Base-by-base conservation (phyloP, 495 filamentous ascomycete species). In the Penicillium longicatenatum region DNA sequence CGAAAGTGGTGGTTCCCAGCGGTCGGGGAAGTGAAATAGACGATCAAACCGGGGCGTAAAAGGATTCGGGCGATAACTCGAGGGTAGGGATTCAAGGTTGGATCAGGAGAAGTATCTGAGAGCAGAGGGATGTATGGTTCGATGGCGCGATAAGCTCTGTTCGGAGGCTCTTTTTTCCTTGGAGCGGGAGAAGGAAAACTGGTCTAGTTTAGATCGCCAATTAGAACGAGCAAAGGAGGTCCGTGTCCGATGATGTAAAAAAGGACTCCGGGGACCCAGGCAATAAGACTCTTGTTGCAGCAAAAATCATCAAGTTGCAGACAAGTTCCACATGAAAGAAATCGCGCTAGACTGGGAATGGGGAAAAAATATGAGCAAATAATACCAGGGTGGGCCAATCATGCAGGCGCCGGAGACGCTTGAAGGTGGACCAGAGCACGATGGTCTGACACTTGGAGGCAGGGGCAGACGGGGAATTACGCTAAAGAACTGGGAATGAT, bases 1-100 rank as follows among this genome's bases (percentile, higher is more conserved):
- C 74, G 66, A 71, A 62, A 31, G 35, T 29, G 48, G 26, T 54
- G 30, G 50, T 76, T 72, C 76, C 76, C 76, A 79, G 76, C 76
- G 74, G 76, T 77, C 73, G 69, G 75, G 76, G 60, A 73, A 57
- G 55, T 26, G 52, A 55, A 43, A 17, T 10, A 24, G 16, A 10
- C 42, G 21, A 19, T 20, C 11, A 41, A 46, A 54, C 14, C 30
- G 20, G 44, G 41, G 30, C 22, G 31, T 31, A 37, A 54, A 53
- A 57, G 46, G 26, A 21, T 42, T 44, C 26, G 52, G 17, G 9
- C 6, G 39, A 51, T 37, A 26, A 26, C 8, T 17, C 24, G 10
- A 14, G 14, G 24, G 11, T 51, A 49, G 41, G 44, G 17, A n/a
- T 41, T 53, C 50, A 30, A 48, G 46, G 60, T 50, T 54, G 54